Conservation (phyloP, 805 yeast genomes). For the Starmerella scarabaei region DNA sequence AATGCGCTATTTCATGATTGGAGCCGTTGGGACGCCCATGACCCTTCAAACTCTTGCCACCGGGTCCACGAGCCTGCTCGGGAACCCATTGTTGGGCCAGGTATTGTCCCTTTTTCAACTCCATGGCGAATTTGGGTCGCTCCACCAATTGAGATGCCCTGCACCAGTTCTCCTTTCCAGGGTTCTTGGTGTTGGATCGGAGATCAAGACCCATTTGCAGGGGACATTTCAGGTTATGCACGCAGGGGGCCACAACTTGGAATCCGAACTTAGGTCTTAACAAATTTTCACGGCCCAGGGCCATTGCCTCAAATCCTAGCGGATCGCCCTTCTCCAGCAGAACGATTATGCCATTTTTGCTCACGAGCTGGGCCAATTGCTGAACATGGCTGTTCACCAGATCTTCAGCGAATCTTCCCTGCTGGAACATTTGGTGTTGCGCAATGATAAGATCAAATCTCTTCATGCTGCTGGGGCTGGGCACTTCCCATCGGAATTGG, state of each 20-base stretch:
- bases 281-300: slow-evolving; percentile 80
- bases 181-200: slow-evolving; percentile 31
- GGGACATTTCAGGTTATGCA: slow-evolving; percentile 80
- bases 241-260: slow-evolving; percentile 73
- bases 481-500: slow-evolving; percentile 44
- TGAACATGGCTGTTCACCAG: slow-evolving; percentile 60
- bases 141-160: slow-evolving; percentile 55
- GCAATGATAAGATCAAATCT: slow-evolving; percentile 74
- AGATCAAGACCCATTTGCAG: slow-evolving; percentile 61
- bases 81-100: slow-evolving; percentile 60
- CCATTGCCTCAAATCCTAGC: slow-evolving; percentile 72
- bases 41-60: slow-evolving; percentile 41
- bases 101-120: slow-evolving; percentile 68
- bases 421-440: slow-evolving; percentile 58
- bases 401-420: slow-evolving; percentile 48
- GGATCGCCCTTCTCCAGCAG: slow-evolving; percentile 84
- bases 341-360: slow-evolving; percentile 69
- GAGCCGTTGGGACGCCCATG: slow-evolving; percentile 67
- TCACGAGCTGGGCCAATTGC: slow-evolving; percentile 43
- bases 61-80: slow-evolving; percentile 38
- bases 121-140: slow-evolving; percentile 70
- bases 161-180: slow-evolving; percentile 57
- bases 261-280: slow-evolving; percentile 54
- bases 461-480: slow-evolving; percentile 31
- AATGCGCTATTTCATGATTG: slow-evolving; percentile 58